Evolutionary conservation across 805 yeast genomes (phyloP).

Genomic region (Pichia membranifaciens): DNA sequence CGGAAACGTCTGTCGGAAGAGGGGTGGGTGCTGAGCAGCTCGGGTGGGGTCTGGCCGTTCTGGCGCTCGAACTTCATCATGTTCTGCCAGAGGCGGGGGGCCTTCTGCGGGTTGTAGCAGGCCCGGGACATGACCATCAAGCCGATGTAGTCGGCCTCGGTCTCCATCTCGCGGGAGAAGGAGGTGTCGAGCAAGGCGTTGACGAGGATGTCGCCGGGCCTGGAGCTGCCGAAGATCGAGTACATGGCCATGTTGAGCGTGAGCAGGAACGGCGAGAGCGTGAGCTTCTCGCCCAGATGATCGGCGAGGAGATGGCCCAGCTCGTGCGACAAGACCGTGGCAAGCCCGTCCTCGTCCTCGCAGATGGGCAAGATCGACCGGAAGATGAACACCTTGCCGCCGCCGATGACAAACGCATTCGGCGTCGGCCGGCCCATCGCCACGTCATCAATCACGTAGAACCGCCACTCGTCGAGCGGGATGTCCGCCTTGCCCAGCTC

Average conservation of each 20-base stretch:
- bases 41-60: conserved; percentile 35
- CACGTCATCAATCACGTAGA: conserved; percentile 71
- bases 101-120: conserved; percentile 74
- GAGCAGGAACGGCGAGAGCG: conserved; percentile 68
- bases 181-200: conserved; percentile 66
- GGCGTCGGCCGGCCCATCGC: conserved; percentile 61
- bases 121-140: conserved; percentile 86
- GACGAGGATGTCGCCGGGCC: conserved; percentile 46
- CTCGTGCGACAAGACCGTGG: conserved; percentile 93
- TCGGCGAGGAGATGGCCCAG: conserved; percentile 91
- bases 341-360: conserved; percentile 80
- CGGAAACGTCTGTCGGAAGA: conserved; percentile 65
- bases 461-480: conserved; percentile 55
- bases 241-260: conserved; percentile 47
- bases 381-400: conserved; percentile 92
- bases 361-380: conserved; percentile 73
- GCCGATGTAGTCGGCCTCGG: conserved; percentile 95
- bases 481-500: conserved; percentile 20
- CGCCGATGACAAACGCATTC: conserved; percentile 93
- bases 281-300: conserved; percentile 79
- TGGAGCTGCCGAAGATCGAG: conserved; percentile 53
- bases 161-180: conserved; percentile 87
- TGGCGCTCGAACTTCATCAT: conserved; percentile 54
- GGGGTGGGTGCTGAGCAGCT: conserved; percentile 86
- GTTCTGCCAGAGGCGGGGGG: conserved; percentile 74